These are phyloP conservation scores for Rubia tinctorum DNA, from an alignment of 305 asterid genomes.

Conservation along the genomic window DNA sequence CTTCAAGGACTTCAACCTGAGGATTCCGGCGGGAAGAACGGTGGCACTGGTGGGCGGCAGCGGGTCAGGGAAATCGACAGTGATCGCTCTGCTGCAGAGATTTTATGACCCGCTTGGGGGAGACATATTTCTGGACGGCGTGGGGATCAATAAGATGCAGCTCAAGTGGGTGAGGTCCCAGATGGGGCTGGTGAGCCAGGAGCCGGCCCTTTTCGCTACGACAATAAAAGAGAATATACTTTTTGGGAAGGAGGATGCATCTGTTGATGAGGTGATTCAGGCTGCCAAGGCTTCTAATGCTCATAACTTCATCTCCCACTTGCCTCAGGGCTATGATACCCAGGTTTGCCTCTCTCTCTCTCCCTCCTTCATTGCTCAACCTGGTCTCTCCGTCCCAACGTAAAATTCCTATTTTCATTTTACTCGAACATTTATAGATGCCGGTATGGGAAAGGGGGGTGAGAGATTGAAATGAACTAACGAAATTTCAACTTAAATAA, in stretches of 20 bases:
- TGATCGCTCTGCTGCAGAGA: constrained; percentile 69
- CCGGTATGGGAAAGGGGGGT: too few species aligned
- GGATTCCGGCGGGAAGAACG: constrained; percentile 64
- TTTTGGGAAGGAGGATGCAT: constrained; percentile 87
- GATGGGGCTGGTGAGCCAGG: constrained; percentile 98
- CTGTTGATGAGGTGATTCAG: constrained; percentile 65
- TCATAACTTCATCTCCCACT: constrained; percentile 74
- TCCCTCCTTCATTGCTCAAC: neutral
- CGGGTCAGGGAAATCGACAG: constrained; percentile 95
- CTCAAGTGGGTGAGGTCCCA: constrained; percentile 94
- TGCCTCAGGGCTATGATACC: constrained; percentile 93
- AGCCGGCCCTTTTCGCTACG: constrained; percentile 90
- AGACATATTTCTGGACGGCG: constrained; percentile 71
- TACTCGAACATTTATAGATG: too few species aligned
- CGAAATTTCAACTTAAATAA: too few species aligned
- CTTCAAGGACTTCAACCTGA: constrained; percentile 59
- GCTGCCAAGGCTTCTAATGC: constrained; percentile 97
- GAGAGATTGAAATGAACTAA: too few species aligned
- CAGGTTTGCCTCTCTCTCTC: constrained; percentile 60
- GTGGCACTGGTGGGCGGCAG: constrained; percentile 98
- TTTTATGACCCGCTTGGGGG: constrained; percentile 85
- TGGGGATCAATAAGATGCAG: constrained; percentile 65
- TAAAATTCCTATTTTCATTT: too few species aligned
- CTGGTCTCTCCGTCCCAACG: neutral
- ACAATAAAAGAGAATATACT: constrained; percentile 83